A percentile compares a stretch with the other conserved stretches of the same genome.
phyloP scores from a whole-genome alignment of 768 basidiomycete species.

The Auriscalpium vulgare region DNA sequence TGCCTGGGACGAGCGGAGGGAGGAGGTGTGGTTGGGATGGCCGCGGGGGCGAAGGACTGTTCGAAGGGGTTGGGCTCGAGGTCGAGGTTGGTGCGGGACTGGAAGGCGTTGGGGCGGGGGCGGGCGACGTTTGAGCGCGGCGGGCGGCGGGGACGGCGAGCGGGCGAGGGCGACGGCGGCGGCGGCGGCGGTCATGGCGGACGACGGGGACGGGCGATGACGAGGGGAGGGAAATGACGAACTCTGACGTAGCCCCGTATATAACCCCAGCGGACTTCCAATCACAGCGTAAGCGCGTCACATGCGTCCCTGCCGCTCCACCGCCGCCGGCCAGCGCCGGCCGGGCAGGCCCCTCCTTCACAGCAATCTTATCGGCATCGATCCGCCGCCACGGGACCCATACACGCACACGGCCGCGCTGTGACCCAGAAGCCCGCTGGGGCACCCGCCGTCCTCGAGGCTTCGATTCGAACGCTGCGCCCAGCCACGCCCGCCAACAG shows the following conservation, averaged over 20 bases:
- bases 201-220: conserved; percentile 7
- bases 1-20: conserved; percentile 22
- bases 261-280: conserved; percentile 36
- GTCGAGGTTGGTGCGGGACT: conserved; percentile 47
- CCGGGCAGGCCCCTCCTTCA: conserved; percentile 4
- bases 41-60: conserved; percentile 69
- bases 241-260: conserved; percentile 37
- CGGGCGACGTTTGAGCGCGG: background rate
- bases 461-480: too few relatives aligned
- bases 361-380: background rate
- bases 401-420: too few relatives aligned
- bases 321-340: conserved; percentile 14
- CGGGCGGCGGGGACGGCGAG: conserved; percentile 25
- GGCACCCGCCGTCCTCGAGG: too few relatives aligned
- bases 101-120: conserved; percentile 10
- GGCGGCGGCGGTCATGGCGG: conserved; percentile 21
- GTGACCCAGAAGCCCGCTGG: too few relatives aligned
- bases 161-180: conserved; percentile 17
- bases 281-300: conserved; percentile 6
- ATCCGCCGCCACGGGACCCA: conserved; percentile 7
- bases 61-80: conserved; percentile 93
- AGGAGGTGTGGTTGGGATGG: conserved; percentile 20
- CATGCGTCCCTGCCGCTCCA: conserved; percentile 4
- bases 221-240: conserved; percentile 29
- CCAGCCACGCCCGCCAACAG: too few relatives aligned